Evolutionary conservation across 768 basidiomycete species (phyloP), one percentile per base, ranked within the genome.

Genomic region (Lactarius evosmus): DNA sequence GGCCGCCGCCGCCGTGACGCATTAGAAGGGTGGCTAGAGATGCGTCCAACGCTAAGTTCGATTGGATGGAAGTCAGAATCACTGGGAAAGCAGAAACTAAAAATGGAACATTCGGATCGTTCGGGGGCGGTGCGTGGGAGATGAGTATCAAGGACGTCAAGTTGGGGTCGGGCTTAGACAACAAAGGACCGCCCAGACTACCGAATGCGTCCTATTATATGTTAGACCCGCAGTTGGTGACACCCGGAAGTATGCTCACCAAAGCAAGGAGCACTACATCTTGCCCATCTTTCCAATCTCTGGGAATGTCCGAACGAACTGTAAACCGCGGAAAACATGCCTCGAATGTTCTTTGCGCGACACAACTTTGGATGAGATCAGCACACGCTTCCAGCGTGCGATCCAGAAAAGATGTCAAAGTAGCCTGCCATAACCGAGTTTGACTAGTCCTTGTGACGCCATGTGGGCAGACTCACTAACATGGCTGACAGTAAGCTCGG

Each of bases 31-130:
- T 67, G 16, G 83, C 79, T n/a, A 91, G 74, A 1, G 82, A 74
- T 69, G 87, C 85, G 67, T 88, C 87, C 22, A 89, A 70, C 3
- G 80, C 76, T 32, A 75, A 68, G 66, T 84, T 85, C 7, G 79
- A 72, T 69, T 85, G 83, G 25, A 91, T 71, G 2, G 82, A 82
- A 16, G 77, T 70, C 29, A 86, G 64, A 19, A 87, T 66, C 4
- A 79, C 66, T 0, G 78, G 79, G n/a, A 78, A 69, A 32, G 83
- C 59, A 32, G 75, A 61, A 3, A 70, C 58, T n/a, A 68, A 54
- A 64, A 65, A 40, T 16, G 69, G 34, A n/a, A 57, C 17, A 4
- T 49, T 56, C 36, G 17, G 34, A 16, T 40, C 11, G 19, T 58
- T 41, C 14, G 52, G 41, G 1, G 52, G 34, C n/a, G 9, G 61